These are phyloP conservation scores for Mycena venus DNA, from an alignment of 768 basidiomycete genomes.

Conservation along the genomic window DNA sequence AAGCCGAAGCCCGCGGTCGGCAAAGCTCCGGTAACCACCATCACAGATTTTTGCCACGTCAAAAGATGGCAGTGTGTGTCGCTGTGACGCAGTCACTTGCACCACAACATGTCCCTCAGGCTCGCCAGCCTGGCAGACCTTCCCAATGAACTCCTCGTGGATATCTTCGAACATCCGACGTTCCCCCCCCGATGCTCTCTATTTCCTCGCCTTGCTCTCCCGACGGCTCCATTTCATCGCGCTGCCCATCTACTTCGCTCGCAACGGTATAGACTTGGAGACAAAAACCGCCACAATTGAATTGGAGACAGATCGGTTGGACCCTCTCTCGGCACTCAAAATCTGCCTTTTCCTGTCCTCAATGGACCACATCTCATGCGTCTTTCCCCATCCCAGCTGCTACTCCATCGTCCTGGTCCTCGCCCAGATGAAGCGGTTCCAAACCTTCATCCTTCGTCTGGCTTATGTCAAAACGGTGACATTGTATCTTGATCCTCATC, in stretches of 20 bases:
- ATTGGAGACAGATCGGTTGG: not conserved
- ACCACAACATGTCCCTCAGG: too few species aligned
- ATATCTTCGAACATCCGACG: not conserved
- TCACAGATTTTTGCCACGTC: too few species aligned
- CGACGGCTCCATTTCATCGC: constrained; percentile 2
- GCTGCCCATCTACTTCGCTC: constrained; percentile 2
- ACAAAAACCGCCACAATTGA: not conserved
- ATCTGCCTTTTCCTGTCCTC: not conserved
- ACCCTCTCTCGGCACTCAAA: not conserved
- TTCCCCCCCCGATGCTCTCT: not conserved
- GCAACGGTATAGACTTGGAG: not conserved
- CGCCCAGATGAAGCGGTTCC: not conserved
- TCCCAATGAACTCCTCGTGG: too few species aligned
- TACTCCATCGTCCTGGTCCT: not conserved
- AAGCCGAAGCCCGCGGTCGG: too few species aligned
- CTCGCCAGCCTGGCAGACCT: too few species aligned
- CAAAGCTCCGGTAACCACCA: too few species aligned
- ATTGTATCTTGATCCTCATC: not conserved
- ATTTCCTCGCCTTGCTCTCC: not conserved
- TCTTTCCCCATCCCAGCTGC: constrained; percentile 2
- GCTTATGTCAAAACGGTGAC: not conserved
- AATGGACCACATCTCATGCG: not conserved
- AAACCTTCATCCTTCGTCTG: not conserved
- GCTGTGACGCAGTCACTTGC: too few species aligned
- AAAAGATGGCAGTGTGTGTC: too few species aligned